Conservation (phyloP, 192 early-diverging fungal genomes). For the Backusella parvicylindrica region DNA sequence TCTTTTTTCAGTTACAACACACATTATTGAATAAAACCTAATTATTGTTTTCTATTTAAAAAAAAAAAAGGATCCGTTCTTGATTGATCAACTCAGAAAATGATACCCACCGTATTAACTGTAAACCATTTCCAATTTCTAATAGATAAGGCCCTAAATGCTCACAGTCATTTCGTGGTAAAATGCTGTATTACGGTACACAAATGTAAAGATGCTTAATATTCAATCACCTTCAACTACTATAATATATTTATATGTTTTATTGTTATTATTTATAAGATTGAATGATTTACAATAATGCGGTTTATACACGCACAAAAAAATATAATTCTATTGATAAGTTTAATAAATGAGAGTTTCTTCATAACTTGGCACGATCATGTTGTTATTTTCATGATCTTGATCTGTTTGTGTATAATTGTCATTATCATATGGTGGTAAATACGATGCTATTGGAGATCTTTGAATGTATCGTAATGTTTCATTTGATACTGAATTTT, state of each 20-base stretch:
- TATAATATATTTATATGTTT: not conserved
- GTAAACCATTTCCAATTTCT: not conserved
- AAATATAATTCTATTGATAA: not conserved
- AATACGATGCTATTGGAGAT: not conserved
- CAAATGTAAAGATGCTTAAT: not conserved
- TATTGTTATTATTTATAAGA: not conserved
- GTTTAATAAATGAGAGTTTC: not conserved
- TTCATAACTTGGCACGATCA: not conserved
- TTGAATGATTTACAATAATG: conserved; percentile 1
- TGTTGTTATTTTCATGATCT: not conserved
- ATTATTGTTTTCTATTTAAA: too few relatives aligned
- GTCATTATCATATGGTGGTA: not conserved
- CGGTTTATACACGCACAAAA: not conserved
- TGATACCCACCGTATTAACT: not conserved
- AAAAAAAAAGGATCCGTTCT: not conserved
- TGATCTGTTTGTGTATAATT: not conserved
- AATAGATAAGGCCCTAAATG: not conserved
- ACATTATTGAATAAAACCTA: too few relatives aligned
- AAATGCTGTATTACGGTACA: not conserved
- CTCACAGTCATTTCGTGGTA: not conserved
- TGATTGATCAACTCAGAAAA: not conserved
- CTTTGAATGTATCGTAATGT: not conserved
- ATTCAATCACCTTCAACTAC: not conserved
- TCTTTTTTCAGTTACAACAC: not conserved
- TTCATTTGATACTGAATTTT: not conserved